Base-by-base conservation (phyloP, 805 yeast genomes). In the Blastobotrys peoriensis region DNA sequence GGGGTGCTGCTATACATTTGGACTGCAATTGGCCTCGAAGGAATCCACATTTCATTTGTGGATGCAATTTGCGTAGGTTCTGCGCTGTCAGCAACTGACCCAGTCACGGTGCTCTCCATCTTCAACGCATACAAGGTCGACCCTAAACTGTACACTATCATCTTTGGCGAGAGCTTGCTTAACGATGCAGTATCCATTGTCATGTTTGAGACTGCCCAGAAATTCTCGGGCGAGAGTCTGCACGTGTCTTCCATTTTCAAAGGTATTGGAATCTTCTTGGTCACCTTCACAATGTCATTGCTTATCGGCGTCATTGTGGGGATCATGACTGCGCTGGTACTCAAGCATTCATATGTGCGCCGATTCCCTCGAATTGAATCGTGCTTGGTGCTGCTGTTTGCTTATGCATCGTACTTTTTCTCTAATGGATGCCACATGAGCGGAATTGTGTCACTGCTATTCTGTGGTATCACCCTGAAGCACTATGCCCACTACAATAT, bases 371-470 rank as follows among this genome's bases (percentile, higher is more conserved):
- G 88, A 62, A 86, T 93, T 57, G 99, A 93, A 69, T 86, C 97
- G 22, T 94, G 98, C 63, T 63, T 93, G 44, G 95, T 93, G 22
- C 67, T 93, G 37, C 67, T 93, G 54, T 81, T 89, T 61, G 97
- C 98, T 15, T 93, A 93, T 62, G 96, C 88, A 57, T 87, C 97
- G 0, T 93, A 93, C 65, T 93, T 93, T 70, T 93, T 93, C 65
- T 89, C 98, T 36, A 93, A 93, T 60, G 99, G 98, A 40, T 94
- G 98, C 57, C 98, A 94, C 63, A 93, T 93, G 98, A 89, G 98
- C 4, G 99, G 99, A 38, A 91, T 91, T 52, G 98, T 91, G 4
- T 88, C 97, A 1, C 71, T 93, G 53, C 68, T 93, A 53, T 93
- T 93, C 68, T 91, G 97, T 63, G 98, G 99, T 44, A 93, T 93